Evolutionary conservation across 768 basidiomycete species (phyloP).

Genomic region (Suillus sp.): DNA sequence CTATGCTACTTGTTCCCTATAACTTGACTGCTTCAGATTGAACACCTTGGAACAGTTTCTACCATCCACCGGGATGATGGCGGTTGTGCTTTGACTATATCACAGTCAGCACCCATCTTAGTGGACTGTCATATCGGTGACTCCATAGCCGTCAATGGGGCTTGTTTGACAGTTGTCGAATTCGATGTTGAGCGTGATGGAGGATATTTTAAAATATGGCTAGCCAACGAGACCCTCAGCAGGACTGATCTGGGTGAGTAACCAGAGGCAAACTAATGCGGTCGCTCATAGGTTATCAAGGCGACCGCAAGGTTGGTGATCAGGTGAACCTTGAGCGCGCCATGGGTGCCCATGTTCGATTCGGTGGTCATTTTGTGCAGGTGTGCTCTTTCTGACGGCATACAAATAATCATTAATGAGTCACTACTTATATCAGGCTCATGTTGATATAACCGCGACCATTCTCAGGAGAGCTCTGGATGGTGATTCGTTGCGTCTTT

Average conservation of each 20-base stretch:
- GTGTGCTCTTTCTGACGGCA: constrained; percentile 41
- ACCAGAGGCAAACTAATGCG: constrained; percentile 6
- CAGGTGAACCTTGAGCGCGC: constrained; percentile 93
- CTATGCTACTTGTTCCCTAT: constrained; percentile 9
- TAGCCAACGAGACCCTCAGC: constrained; percentile 93
- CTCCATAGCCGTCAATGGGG: constrained; percentile 88
- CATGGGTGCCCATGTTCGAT: constrained; percentile 87
- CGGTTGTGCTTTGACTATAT: constrained; percentile 84
- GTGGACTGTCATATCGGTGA: constrained; percentile 92
- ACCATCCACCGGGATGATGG: constrained; percentile 62
- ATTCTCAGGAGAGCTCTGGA: constrained; percentile 67
- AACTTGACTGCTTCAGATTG: constrained; percentile 58
- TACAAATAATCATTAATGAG: not conserved
- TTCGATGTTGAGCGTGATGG: constrained; percentile 64
- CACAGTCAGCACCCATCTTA: constrained; percentile 70
- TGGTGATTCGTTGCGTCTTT: constrained; percentile 85
- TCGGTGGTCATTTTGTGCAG: constrained; percentile 98
- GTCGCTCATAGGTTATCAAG: constrained; percentile 29
- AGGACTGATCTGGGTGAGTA: constrained; percentile 85
- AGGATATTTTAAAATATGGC: constrained; percentile 91
- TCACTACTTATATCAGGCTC: constrained; percentile 59
- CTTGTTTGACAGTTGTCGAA: constrained; percentile 88
- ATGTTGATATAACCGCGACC: constrained; percentile 88
- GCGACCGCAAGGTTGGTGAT: constrained; percentile 76
- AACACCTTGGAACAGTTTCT: constrained; percentile 81